phyloP scores from a whole-genome alignment of 805 yeast species.

The Schwanniomyces yamadae region DNA sequence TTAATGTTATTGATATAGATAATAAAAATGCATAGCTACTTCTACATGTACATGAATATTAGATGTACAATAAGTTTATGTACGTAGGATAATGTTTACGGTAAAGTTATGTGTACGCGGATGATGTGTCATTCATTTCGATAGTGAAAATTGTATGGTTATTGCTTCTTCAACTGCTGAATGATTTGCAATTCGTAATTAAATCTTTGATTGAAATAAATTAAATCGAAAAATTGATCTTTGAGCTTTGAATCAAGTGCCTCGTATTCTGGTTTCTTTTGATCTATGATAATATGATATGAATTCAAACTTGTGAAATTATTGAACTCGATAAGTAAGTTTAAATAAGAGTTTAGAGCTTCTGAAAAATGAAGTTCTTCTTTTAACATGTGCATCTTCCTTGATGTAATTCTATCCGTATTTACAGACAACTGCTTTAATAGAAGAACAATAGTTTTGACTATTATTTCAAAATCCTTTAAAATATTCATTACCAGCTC shows the following conservation, averaged over 20 bases:
- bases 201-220: constrained; percentile 10
- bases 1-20: neutral
- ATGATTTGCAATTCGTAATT: constrained; percentile 2
- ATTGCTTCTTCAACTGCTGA: neutral
- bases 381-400: neutral
- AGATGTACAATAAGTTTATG: neutral
- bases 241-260: constrained; percentile 11
- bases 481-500: neutral
- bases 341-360: constrained; percentile 1
- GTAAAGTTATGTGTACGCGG: too few species aligned
- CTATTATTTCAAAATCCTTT: constrained; percentile 1
- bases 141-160: too few species aligned
- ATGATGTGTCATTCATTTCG: too few species aligned
- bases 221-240: constrained; percentile 13
- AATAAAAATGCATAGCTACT: neutral
- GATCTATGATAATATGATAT: constrained; percentile 7
- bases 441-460: neutral
- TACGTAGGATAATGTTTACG: too few species aligned
- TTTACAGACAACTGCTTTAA: neutral
- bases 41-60: neutral
- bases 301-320: neutral
- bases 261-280: constrained; percentile 11
- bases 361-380: constrained; percentile 2
- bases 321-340: neutral
- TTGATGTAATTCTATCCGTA: neutral